Base-by-base conservation (phyloP, 2,329 filamentous ascomycete species). In the Corynespora cassiicola region DNA sequence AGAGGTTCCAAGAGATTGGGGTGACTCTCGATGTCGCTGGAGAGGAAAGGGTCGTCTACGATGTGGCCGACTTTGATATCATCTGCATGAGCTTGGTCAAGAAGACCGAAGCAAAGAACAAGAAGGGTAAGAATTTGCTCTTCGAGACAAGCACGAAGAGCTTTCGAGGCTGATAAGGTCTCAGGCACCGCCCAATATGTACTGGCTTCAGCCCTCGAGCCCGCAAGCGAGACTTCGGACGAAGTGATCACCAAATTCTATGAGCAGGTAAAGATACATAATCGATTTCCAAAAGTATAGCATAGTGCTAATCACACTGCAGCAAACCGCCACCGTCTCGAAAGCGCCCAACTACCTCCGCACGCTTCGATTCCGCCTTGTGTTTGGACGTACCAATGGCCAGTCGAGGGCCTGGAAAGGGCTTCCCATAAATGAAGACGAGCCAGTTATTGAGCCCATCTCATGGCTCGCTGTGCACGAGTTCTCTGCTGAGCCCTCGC, bases 1-100 rank as follows among this genome's bases (percentile, higher is more conserved):
- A 60, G 2, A 65, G 65, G 31, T 71, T 72, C 44, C 61, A 50
- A 23, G 50, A 51, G 3, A 66, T 71, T 32, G 53, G 46, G 5
- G 53, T 70, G 6, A 52, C 61, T 23, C 70, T 66, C 39, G 57
- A 63, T 27, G 43, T 48, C 9, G 35, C 66, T 6, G 60, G 61
- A 2, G 59, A 56, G 1, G 42, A 39, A 10, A 53, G 59, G 1
- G 39, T 61, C 1, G 31, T 52, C 8, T 66, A 58, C 31, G 61
- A 66, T 47, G 22, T 65, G 16, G 60, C 56, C 10, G 61, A 66
- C 31, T 41, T 61, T 19, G 59, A 67, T 37, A 50, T 63, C 7
- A 42, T 45, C 15, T 63, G 58, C 41, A 39, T 56, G 27, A 52
- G 45, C 8, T 19, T 55, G 16, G 40, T 50, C 9, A 43, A 31